Evolutionary conservation across 768 basidiomycete genomes (phyloP), one percentile per base, ranked within the genome.

Genomic region (Leccinum truebloodii): DNA sequence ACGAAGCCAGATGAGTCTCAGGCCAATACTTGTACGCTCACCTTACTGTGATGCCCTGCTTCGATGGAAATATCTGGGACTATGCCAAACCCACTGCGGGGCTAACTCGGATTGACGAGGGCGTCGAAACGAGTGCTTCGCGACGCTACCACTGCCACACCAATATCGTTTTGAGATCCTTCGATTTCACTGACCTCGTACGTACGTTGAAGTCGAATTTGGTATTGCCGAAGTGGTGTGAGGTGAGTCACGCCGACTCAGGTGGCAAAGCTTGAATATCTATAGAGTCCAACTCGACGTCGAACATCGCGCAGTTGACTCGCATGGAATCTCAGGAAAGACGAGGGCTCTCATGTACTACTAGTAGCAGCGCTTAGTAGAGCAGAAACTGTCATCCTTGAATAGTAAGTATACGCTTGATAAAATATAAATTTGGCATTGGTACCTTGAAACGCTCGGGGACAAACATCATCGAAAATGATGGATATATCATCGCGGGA

Each of bases 91-190:
- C n/a, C 6, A 22, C 8, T 14, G 13, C 20, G 26, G 30, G 90
- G 82, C 69, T 98, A 95, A 69, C 13, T 35, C 5, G 13, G 34
- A 35, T 90, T 92, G 41, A 92, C 76, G 60, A 98, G 88, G 5
- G 97, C 83, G 71, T 94, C 96, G 2, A 93, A 87, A 55, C 90
- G 84, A 39, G 98, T 79, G 69, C 79, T 67, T n/a, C 86, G 82
- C 2, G 88, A 89, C n/a, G 84, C 82, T 34, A 99, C 90, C 52
- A 98, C 80, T 1, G 95, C 90, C 16, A 88, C 93, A 66, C 94
- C 95, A 1, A 93, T 92, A 70, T 98, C 97, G 72, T 98, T 95
- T 16, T 94, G 93, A 16, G 92, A 94, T 1, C 88, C 87, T 74
- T 96, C 94, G 37, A 96, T 68, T 8, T 2, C 30, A 41, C 41